Evolutionary conservation across 75 land plant species (phyloP).

Genomic region (Pinus tabuliformis): DNA sequence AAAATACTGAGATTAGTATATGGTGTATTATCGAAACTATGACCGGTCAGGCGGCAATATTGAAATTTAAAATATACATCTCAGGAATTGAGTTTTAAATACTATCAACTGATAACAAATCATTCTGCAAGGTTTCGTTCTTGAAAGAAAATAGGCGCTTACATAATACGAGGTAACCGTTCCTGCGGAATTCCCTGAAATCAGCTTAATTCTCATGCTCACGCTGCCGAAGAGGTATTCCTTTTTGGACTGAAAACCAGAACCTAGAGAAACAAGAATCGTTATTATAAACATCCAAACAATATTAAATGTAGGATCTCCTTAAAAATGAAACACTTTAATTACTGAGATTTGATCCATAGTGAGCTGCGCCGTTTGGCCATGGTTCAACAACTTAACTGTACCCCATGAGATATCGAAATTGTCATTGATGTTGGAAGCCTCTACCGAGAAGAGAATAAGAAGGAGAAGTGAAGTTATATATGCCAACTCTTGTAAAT

Average conservation of each 20-base stretch:
- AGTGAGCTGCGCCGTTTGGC: neutral
- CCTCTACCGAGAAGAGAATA: neutral
- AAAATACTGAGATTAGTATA: neutral
- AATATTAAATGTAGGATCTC: no score
- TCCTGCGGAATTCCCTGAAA: conserved; percentile 35
- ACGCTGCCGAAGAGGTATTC: conserved; percentile 44
- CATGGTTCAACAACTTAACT: neutral
- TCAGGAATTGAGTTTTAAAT: no score
- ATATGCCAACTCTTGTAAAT: no score
- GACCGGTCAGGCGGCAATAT: no score
- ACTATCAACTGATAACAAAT: no score
- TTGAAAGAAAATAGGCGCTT: no score
- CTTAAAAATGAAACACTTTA: neutral
- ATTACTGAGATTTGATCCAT: conserved; percentile 1
- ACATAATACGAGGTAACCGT: conserved; percentile 37
- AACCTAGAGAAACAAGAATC: conserved; percentile 20
- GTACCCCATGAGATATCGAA: neutral
- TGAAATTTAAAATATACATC: no score
- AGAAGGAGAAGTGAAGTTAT: no score
- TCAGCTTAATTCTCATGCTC: conserved; percentile 40
- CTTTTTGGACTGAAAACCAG: conserved; percentile 46
- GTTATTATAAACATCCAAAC: no score
- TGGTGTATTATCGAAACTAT: no score
- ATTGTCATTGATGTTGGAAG: neutral
- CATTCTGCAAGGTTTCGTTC: no score